Conservation (phyloP, 345 rosid species). For the Cardamine resedifolia region DNA sequence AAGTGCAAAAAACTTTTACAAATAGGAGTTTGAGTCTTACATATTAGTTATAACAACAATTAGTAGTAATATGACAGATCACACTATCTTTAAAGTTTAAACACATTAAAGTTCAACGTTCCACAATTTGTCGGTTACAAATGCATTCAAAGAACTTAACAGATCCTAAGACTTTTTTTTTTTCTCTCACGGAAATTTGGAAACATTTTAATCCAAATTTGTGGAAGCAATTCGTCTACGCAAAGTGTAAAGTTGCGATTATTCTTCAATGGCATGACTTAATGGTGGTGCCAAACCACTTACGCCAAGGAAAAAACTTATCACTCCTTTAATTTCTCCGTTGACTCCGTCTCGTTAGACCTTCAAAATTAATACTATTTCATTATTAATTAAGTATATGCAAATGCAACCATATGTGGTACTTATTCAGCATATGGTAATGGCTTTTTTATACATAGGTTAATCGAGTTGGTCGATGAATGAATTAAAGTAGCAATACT, state of each 20-base stretch:
- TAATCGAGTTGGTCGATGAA: constrained; percentile 1
- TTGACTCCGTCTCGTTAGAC: constrained; percentile 25
- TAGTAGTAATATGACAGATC: background rate
- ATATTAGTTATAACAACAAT: background rate
- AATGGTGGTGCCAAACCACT: constrained; percentile 39
- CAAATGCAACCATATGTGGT: constrained; percentile 9
- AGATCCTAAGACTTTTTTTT: constrained; percentile 3
- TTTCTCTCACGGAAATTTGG: background rate
- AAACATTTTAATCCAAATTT: background rate
- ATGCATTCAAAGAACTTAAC: constrained; percentile 17
- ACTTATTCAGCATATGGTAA: background rate
- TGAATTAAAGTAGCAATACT: constrained; percentile 4
- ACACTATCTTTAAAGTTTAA: background rate
- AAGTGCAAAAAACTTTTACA: constrained; percentile 7
- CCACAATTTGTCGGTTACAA: constrained; percentile 23
- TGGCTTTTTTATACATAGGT: background rate
- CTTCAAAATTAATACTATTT: background rate
- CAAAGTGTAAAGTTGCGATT: constrained; percentile 39
- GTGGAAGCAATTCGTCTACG: constrained; percentile 35
- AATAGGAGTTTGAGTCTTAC: background rate
- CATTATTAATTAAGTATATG: background rate
- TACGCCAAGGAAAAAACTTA: constrained; percentile 21
- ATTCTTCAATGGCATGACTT: constrained; percentile 33
- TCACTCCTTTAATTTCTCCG: constrained; percentile 2
- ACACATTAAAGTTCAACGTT: constrained; percentile 23